Percentiles rank a stretch among this genome's conserved stretches.
phyloP scores from a whole-genome alignment of 2,329 filamentous ascomycete species.

The Macroventuria anomochaeta region DNA sequence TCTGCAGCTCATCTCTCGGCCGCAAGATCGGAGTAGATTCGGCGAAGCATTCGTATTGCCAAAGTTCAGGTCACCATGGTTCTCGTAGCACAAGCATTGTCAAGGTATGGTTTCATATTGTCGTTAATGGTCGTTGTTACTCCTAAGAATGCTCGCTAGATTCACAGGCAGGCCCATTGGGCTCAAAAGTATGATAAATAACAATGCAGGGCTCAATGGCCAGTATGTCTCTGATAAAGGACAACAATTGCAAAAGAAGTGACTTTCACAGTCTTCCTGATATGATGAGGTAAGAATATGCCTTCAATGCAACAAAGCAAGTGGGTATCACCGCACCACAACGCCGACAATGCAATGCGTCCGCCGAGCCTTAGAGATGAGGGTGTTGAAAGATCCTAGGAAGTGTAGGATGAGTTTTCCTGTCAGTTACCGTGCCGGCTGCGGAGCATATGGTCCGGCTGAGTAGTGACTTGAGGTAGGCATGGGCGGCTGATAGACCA shows the following conservation, averaged over 20 bases:
- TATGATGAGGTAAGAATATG: conserved; percentile 14
- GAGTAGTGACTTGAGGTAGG: conserved; percentile 34
- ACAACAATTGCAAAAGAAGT: neutral
- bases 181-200: neutral
- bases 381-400: conserved; percentile 9
- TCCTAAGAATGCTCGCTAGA: neutral
- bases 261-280: neutral
- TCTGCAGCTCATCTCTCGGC: neutral
- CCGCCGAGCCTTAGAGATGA: conserved; percentile 26
- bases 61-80: neutral
- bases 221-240: neutral
- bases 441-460: conserved; percentile 35
- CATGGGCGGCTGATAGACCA: conserved; percentile 31
- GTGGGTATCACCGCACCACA: conserved; percentile 40
- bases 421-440: conserved; percentile 33
- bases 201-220: neutral
- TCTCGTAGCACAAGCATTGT: neutral
- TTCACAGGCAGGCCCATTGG: neutral
- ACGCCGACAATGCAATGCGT: conserved; percentile 46
- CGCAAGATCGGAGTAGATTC: conserved; percentile 14
- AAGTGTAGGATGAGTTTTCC: neutral
- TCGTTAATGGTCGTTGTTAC: conserved; percentile 9
- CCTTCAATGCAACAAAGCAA: conserved; percentile 28
- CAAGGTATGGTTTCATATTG: neutral
- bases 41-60: conserved; percentile 6